phyloP scores from a whole-genome alignment of 2,329 filamentous ascomycete genomes.

The Microdochium nivale region DNA sequence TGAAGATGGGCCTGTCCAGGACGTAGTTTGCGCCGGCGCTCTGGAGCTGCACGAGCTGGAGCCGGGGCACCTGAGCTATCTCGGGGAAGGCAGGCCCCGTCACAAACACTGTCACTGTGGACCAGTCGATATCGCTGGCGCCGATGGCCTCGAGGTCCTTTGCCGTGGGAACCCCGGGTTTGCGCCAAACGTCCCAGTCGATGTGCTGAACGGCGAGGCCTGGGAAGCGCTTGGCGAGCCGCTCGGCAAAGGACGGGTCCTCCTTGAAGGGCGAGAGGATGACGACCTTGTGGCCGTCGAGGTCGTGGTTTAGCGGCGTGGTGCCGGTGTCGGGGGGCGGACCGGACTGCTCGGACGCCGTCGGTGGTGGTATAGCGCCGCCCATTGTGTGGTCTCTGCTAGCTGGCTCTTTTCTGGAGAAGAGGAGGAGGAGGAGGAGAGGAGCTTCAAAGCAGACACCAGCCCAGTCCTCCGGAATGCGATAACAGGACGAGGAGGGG shows the following conservation, averaged over 20 bases:
- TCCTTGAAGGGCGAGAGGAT: slow-evolving; percentile 25
- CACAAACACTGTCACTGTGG: slow-evolving; percentile 38
- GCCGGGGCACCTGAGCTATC: slow-evolving; percentile 31
- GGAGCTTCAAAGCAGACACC: too few relatives aligned
- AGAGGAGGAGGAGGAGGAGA: too few relatives aligned
- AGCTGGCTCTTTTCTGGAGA: too few relatives aligned
- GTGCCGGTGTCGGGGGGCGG: not conserved
- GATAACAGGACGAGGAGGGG: too few relatives aligned
- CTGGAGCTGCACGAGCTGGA: slow-evolving; percentile 44
- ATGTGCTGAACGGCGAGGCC: slow-evolving; percentile 30
- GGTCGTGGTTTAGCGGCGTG: slow-evolving; percentile 22
- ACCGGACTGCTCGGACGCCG: not conserved
- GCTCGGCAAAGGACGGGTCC: slow-evolving; percentile 23
- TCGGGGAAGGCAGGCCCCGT: slow-evolving; percentile 33
- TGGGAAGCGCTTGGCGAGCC: slow-evolving; percentile 30
- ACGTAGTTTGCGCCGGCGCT: slow-evolving; percentile 46
- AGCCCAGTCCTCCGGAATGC: too few relatives aligned
- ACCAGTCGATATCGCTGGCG: slow-evolving; percentile 26
- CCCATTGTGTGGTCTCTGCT: too few relatives aligned
- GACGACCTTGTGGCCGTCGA: slow-evolving; percentile 39
- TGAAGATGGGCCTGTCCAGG: slow-evolving; percentile 35
- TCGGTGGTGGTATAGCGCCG: too few relatives aligned
- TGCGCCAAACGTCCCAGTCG: slow-evolving; percentile 18
- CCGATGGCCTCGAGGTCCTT: not conserved
- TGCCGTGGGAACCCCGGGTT: slow-evolving; percentile 14